These are phyloP conservation scores for Aureobasidium uvarum DNA, from an alignment of 2,329 filamentous ascomycete species.

Conservation along the genomic window DNA sequence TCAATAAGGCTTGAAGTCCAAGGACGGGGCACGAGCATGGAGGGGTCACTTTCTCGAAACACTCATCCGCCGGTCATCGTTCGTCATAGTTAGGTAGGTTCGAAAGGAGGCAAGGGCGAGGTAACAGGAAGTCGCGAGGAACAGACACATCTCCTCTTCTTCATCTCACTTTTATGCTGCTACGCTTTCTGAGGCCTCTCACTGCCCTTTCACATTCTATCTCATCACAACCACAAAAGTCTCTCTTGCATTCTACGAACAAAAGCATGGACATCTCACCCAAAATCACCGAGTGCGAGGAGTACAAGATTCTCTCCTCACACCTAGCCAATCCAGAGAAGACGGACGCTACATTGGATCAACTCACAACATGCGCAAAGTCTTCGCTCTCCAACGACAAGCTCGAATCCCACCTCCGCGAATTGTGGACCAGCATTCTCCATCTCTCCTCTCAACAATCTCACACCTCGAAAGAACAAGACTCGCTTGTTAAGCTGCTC, in stretches of 20 bases:
- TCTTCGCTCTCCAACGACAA: neutral
- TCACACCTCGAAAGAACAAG: neutral
- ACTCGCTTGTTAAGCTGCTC: slow-evolving; percentile 2
- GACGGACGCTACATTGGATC: neutral
- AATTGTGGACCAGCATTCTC: slow-evolving; percentile 9
- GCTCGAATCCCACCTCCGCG: neutral
- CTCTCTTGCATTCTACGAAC: neutral
- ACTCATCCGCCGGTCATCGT: neutral
- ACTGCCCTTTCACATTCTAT: neutral
- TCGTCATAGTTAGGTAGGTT: slow-evolving; percentile 10
- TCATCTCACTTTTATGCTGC: neutral
- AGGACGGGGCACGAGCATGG: neutral
- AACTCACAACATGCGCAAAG: neutral
- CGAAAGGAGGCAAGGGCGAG: neutral
- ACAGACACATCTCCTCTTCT: slow-evolving; percentile 2
- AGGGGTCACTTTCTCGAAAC: neutral
- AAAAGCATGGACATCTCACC: neutral
- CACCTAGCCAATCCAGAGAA: neutral
- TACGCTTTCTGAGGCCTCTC: neutral
- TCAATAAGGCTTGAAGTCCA: neutral
- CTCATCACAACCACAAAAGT: neutral
- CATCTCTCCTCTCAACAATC: neutral
- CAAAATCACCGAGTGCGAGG: neutral
- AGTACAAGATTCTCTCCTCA: neutral
- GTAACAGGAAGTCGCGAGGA: neutral